Evolutionary conservation across 805 yeast species (phyloP).

Genomic region (Kodamaea nitidulidarum): DNA sequence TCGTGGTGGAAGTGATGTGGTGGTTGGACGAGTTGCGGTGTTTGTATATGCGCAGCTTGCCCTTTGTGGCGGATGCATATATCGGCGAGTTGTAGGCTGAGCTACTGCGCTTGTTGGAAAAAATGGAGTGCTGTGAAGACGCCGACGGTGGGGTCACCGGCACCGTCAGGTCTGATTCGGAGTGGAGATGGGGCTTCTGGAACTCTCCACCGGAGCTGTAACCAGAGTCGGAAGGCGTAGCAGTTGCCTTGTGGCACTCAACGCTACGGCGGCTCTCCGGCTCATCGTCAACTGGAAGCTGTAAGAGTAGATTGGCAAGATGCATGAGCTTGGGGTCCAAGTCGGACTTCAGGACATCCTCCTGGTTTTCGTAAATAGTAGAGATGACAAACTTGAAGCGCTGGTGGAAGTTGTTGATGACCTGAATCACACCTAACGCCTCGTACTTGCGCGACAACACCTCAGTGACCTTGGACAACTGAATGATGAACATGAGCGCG

Average conservation of each 20-base stretch:
- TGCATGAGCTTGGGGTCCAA: conserved; percentile 17
- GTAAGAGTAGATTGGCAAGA: conserved; percentile 25
- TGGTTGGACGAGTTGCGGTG: conserved; percentile 3
- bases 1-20: conserved; percentile 1
- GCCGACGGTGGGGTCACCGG: conserved; percentile 43
- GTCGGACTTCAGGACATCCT: conserved; percentile 13
- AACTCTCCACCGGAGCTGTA: conserved; percentile 7
- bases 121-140: conserved; percentile 37
- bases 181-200: conserved; percentile 4
- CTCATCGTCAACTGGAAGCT: conserved; percentile 17
- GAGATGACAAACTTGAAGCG: conserved; percentile 15
- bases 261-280: conserved; percentile 3
- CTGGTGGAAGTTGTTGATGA: conserved; percentile 29
- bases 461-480: conserved; percentile 46
- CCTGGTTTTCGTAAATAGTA: conserved; percentile 23
- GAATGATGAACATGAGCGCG: conserved; percentile 40
- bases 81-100: conserved; percentile 23
- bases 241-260: conserved; percentile 1
- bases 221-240: conserved; percentile 2
- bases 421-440: conserved; percentile 51
- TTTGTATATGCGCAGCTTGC: conserved; percentile 13
- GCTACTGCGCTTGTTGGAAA: conserved; percentile 24
- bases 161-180: conserved; percentile 2
- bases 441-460: conserved; percentile 50
- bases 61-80: conserved; percentile 10